A percentile compares a stretch with the other conserved stretches of the same genome.
phyloP scores from a whole-genome alignment of 2,329 filamentous ascomycete genomes.

The Pseudogymnoascus sp. region DNA sequence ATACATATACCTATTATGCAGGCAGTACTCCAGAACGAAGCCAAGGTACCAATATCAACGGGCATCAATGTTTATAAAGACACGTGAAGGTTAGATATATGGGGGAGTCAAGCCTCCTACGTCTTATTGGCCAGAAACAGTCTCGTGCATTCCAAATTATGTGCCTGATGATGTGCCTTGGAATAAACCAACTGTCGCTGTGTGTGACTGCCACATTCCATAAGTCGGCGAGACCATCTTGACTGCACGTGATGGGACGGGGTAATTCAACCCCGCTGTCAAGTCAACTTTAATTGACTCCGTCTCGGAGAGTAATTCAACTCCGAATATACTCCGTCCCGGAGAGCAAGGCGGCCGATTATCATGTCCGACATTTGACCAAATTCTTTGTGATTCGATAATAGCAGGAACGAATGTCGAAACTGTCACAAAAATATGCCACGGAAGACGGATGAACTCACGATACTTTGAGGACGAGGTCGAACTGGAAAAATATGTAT shows the following conservation, averaged over 20 bases:
- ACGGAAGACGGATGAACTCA: neutral
- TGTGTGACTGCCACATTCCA: neutral
- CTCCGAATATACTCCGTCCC: neutral
- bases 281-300: neutral
- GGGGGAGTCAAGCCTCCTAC: neutral
- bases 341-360: neutral
- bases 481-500: neutral
- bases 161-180: neutral
- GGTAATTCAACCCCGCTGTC: neutral
- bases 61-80: neutral
- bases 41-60: neutral
- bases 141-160: neutral
- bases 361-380: neutral
- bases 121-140: neutral
- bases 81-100: neutral
- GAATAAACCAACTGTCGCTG: neutral
- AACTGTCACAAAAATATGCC: neutral
- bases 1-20: neutral
- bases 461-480: neutral
- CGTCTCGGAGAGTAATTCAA: neutral
- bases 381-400: neutral
- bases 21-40: neutral
- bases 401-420: neutral
- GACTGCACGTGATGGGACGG: neutral
- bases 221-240: neutral